phyloP scores from a whole-genome alignment of 495 filamentous ascomycete genomes.

The Talaromyces nanjingensis region DNA sequence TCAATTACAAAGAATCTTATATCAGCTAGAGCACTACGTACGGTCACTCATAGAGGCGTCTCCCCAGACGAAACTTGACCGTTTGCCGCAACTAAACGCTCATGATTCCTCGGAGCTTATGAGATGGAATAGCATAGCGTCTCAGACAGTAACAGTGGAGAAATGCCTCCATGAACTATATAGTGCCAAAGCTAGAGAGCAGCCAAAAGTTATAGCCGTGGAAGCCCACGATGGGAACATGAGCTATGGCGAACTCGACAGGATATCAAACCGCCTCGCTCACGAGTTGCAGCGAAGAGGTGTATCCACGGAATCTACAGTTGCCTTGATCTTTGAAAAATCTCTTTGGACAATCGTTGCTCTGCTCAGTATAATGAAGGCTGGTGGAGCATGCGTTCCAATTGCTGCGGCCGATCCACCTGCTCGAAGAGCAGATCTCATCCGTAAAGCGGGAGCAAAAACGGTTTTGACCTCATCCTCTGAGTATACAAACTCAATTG shows the following conservation, averaged over 20 bases:
- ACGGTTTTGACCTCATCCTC: conserved; percentile 24
- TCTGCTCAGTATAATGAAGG: conserved; percentile 36
- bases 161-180: too few species aligned
- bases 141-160: too few species aligned
- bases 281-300: conserved; percentile 18
- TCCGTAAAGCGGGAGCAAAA: conserved; percentile 23
- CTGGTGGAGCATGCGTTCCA: conserved; percentile 29
- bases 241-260: conserved; percentile 37
- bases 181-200: too few species aligned
- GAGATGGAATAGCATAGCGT: too few species aligned
- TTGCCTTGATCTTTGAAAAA: conserved; percentile 41
- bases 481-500: conserved; percentile 11
- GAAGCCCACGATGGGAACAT: conserved; percentile 39
- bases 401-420: conserved; percentile 31
- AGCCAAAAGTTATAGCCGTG: conserved; percentile 19
- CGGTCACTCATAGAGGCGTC: too few species aligned
- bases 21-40: too few species aligned
- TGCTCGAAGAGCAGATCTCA: conserved; percentile 32
- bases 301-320: conserved; percentile 21
- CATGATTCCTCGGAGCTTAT: too few species aligned
- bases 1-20: too few species aligned
- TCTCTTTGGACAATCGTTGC: conserved; percentile 38
- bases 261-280: conserved; percentile 26
- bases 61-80: too few species aligned
- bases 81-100: too few species aligned